These are phyloP conservation scores for Candida namnaoensis DNA, from an alignment of 805 yeast genomes.

Conservation along the genomic window DNA sequence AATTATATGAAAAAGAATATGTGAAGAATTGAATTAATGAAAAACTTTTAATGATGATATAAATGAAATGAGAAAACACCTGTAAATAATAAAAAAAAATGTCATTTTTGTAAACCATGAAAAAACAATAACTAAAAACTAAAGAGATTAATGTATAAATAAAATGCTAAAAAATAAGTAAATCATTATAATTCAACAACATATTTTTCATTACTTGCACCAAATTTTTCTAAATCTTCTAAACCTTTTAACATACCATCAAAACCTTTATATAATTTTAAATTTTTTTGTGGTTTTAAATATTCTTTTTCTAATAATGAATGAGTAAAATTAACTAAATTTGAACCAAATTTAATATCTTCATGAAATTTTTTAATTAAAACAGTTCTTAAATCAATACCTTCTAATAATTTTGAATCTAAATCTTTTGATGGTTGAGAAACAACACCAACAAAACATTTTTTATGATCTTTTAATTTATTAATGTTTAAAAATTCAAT, in stretches of 20 bases:
- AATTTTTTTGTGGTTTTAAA: slow-evolving; percentile 25
- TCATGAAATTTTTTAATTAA: slow-evolving; percentile 35
- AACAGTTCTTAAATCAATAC: slow-evolving; percentile 23
- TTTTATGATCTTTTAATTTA: slow-evolving; percentile 5
- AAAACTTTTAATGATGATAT: too few relatives aligned
- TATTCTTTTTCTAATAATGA: slow-evolving; percentile 18
- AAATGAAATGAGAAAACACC: too few relatives aligned
- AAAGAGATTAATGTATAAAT: too few relatives aligned
- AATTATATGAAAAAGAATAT: too few relatives aligned
- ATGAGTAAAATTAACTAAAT: slow-evolving; percentile 25
- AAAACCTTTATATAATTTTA: slow-evolving; percentile 27
- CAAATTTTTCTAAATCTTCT: slow-evolving; percentile 27
- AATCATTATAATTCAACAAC: slow-evolving; percentile 19
- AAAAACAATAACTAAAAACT: background rate
- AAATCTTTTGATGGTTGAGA: slow-evolving; percentile 22
- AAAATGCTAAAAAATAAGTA: too few relatives aligned
- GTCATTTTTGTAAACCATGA: too few relatives aligned
- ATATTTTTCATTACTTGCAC: slow-evolving; percentile 35
- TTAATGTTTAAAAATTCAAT: slow-evolving; percentile 20
- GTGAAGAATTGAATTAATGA: too few relatives aligned
- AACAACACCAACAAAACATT: slow-evolving; percentile 30
- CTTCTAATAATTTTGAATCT: slow-evolving; percentile 11
- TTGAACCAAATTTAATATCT: slow-evolving; percentile 26
- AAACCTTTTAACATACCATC: slow-evolving; percentile 25
- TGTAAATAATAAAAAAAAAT: too few relatives aligned